These are phyloP conservation scores for Alternaria ventricosa DNA, from an alignment of 2,329 filamentous ascomycete species.

Conservation along the genomic window DNA sequence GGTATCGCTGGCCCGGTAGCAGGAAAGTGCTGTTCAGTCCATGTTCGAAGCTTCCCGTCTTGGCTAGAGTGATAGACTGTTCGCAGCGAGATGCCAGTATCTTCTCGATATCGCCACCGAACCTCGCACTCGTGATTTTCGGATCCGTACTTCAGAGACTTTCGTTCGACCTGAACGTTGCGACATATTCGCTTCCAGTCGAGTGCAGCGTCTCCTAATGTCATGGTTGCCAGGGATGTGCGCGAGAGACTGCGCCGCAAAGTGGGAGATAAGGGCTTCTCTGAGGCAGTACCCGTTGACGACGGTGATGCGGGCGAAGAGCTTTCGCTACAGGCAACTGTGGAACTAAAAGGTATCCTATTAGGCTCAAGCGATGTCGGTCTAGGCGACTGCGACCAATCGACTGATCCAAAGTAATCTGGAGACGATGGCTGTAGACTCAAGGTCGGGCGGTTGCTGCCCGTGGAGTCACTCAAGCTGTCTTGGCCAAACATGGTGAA, in stretches of 20 bases:
- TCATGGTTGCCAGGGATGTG: constrained; percentile 31
- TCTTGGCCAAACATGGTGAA: constrained; percentile 22
- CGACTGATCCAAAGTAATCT: constrained; percentile 23
- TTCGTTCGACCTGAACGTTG: constrained; percentile 38
- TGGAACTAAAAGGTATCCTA: constrained; percentile 30
- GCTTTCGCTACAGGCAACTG: constrained; percentile 21
- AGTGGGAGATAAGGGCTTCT: constrained; percentile 15
- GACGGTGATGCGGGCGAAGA: constrained; percentile 18
- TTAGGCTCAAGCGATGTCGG: neutral
- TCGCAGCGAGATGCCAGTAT: constrained; percentile 34
- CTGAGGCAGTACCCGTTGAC: constrained; percentile 28
- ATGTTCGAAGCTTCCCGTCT: constrained; percentile 23
- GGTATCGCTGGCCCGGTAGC: constrained; percentile 41
- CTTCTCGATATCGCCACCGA: constrained; percentile 38
- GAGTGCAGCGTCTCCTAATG: constrained; percentile 35
- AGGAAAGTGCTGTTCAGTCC: constrained; percentile 39
- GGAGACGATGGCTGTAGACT: constrained; percentile 15
- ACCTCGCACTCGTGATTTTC: constrained; percentile 32
- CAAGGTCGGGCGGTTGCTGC: constrained; percentile 20
- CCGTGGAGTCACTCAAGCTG: constrained; percentile 16
- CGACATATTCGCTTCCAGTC: constrained; percentile 38
- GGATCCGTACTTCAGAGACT: constrained; percentile 9
- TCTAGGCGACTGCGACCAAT: constrained; percentile 23
- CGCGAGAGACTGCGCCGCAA: constrained; percentile 25
- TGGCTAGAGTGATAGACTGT: constrained; percentile 31